These are phyloP conservation scores for Beta corolliflora DNA, from an alignment of 179 eudicot species.

Conservation along the genomic window DNA sequence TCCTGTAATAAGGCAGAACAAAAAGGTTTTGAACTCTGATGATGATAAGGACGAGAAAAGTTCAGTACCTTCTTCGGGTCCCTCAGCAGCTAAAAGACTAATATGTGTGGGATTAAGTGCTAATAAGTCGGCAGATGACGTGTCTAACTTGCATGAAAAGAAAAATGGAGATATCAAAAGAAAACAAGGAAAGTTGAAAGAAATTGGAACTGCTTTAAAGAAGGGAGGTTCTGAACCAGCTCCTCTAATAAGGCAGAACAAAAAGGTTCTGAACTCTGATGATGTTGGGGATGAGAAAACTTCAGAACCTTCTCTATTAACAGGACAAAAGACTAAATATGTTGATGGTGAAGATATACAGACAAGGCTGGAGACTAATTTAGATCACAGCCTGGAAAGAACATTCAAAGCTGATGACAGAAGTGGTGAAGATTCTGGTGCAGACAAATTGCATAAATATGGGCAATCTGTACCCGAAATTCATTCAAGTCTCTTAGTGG, in stretches of 20 bases:
- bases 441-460: neutral
- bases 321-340: slow-evolving; percentile 8
- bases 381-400: neutral
- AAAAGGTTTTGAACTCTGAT: neutral
- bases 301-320: neutral
- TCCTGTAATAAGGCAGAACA: slow-evolving; percentile 2
- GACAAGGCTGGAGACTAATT: slow-evolving; percentile 4
- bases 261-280: neutral
- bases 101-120: slow-evolving; percentile 5
- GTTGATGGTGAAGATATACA: slow-evolving; percentile 6
- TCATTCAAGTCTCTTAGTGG: neutral
- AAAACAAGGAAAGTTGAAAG: neutral
- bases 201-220: neutral
- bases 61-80: neutral
- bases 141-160: slow-evolving; percentile 1
- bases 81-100: neutral
- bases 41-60: slow-evolving; percentile 1
- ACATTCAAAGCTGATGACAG: slow-evolving; percentile 7
- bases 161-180: neutral
- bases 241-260: slow-evolving; percentile 3
- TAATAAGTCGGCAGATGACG: neutral
- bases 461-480: slow-evolving; percentile 5
- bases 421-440: neutral
- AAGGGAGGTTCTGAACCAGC: neutral
- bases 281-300: neutral